Base-by-base conservation (phyloP, 2,329 filamentous ascomycete genomes). In the Alternaria incomplexa region DNA sequence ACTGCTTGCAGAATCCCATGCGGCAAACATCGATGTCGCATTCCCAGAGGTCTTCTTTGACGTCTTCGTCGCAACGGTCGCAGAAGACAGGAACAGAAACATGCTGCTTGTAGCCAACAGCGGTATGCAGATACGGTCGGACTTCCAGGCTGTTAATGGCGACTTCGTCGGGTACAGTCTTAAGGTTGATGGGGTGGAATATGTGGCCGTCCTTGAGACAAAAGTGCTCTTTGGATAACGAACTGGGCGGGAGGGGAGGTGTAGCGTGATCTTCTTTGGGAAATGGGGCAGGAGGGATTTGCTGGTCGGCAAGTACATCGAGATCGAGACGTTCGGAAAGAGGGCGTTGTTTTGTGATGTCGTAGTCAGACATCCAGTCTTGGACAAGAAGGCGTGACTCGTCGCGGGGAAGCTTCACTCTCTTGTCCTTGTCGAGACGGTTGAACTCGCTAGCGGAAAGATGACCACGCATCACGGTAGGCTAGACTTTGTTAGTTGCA, bases 191-290 rank as follows among this genome's bases (percentile, higher is more conserved):
- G 0, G 64, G 62, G 45, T 63, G 66, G 40, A 75, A 73, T 13
- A 69, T 61, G 32, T 76, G 73, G 15, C 70, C 69, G 32, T 63
- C 66, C 23, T 48, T 57, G 26, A 74, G 46, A 44, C 73, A 76
- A 17, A 64, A 59, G 56, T 73, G 65, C 46, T 73, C 64, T 28
- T 62, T 72, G 28, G 51, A 46, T 22, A 48, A 45, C 20, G 30
- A 45, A 32, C 30, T 26, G 47, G 57, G 46, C 8, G 65, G 47
- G 22, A 15, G 25, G 2, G 69, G 59, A 1, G 52, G 44, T 8
- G 55, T 28, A 7, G 54, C 26, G 23, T 46, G 50, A 11, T 54
- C 62, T 28, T 62, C 62, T 30, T 72, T 73, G 9, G 68, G 68
- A 6, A 72, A 64, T 1, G 72, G 63, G 7, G 67, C 69, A 15